Evolutionary conservation across 1,139 yeast genomes (phyloP).

Genomic region (Hyphopichia fennica): DNA sequence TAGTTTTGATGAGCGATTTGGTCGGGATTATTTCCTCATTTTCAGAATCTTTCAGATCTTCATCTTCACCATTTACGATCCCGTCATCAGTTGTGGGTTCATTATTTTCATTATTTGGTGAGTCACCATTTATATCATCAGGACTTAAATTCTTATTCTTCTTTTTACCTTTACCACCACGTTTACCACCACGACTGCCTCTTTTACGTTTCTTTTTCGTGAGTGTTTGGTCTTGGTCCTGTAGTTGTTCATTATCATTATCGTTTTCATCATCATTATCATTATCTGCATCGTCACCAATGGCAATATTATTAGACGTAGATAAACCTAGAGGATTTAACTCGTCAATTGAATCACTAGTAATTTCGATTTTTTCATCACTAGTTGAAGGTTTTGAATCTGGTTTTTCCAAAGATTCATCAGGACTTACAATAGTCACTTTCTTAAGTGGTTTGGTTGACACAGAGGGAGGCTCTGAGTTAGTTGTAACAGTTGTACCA

Average conservation of each 20-base stretch:
- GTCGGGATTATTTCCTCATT: slow-evolving; percentile 26
- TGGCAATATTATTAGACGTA: slow-evolving; percentile 4
- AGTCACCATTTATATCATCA: slow-evolving; percentile 7
- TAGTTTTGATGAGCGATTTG: slow-evolving; percentile 27
- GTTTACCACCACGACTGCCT: slow-evolving; percentile 81
- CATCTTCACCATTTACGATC: slow-evolving; percentile 12
- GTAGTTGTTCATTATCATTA: slow-evolving; percentile 2
- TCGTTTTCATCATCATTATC: slow-evolving; percentile 4
- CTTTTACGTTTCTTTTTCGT: slow-evolving; percentile 64
- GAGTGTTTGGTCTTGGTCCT: slow-evolving; percentile 8
- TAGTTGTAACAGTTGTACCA: background rate
- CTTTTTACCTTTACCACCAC: slow-evolving; percentile 50
- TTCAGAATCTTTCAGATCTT: slow-evolving; percentile 9
- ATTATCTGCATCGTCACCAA: slow-evolving; percentile 7
- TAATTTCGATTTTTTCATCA: slow-evolving; percentile 9
- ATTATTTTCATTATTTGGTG: slow-evolving; percentile 11
- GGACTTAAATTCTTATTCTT: slow-evolving; percentile 18
- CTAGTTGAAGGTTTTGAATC: slow-evolving; percentile 1
- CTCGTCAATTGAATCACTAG: background rate
- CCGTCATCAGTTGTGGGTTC: slow-evolving; percentile 4
- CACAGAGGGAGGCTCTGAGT: background rate
- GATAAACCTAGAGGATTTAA: background rate
- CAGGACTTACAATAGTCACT: slow-evolving; percentile 33
- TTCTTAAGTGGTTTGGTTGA: slow-evolving; percentile 14
- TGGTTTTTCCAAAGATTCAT: slow-evolving; percentile 14